phyloP scores from a whole-genome alignment of 768 basidiomycete genomes.

The Lenzites betulinus region DNA sequence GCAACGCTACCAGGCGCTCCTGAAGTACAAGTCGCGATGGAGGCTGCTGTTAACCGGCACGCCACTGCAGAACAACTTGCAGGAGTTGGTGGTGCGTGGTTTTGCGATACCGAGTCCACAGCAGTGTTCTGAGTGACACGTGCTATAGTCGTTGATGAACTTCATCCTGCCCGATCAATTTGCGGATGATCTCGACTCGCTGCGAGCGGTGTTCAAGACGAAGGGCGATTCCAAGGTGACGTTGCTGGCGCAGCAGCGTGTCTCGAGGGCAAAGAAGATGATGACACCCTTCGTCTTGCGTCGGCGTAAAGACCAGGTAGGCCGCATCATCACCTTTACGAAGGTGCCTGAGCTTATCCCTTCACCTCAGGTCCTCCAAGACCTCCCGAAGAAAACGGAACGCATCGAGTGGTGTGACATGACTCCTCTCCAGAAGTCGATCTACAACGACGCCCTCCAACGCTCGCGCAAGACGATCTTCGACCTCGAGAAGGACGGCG shows the following conservation, averaged over 20 bases:
- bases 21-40: conserved; percentile 88
- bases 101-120: not conserved
- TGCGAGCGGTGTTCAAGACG: conserved; percentile 96
- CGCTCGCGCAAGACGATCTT: conserved; percentile 82
- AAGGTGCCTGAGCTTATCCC: not conserved
- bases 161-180: conserved; percentile 96
- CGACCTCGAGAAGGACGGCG: conserved; percentile 42
- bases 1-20: conserved; percentile 88
- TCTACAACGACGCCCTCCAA: conserved; percentile 85
- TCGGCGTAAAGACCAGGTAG: conserved; percentile 91
- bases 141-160: conserved; percentile 85
- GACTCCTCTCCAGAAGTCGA: conserved; percentile 76
- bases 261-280: conserved; percentile 97
- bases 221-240: conserved; percentile 90
- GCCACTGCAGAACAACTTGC: conserved; percentile 89
- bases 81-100: conserved; percentile 79
- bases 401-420: conserved; percentile 95
- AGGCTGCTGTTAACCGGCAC: conserved; percentile 93
- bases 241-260: conserved; percentile 87
- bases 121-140: not conserved
- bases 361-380: conserved; percentile 73
- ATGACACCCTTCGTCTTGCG: conserved; percentile 98
- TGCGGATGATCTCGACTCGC: conserved; percentile 67
- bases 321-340: conserved; percentile 7
- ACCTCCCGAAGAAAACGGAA: conserved; percentile 91